Conservation (phyloP, 2,329 filamentous ascomycete species). For the Ustilaginoidea virens region DNA sequence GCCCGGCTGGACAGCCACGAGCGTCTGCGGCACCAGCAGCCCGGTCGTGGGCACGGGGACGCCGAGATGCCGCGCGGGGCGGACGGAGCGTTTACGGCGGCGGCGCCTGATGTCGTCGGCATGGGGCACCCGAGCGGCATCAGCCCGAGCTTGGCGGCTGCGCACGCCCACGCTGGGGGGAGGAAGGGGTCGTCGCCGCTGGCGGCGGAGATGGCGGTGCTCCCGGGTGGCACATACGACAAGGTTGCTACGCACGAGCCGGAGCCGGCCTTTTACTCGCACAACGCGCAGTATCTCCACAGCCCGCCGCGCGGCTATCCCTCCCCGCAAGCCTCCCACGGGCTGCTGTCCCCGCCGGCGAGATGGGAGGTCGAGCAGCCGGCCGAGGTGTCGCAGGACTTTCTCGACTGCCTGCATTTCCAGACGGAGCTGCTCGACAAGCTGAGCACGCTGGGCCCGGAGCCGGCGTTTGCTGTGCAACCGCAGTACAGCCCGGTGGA, state of each 20-base stretch:
- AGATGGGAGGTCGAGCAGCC: constrained; percentile 4
- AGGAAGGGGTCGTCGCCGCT: constrained; percentile 6
- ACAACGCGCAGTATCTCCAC: constrained; percentile 6
- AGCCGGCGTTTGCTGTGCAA: constrained; percentile 4
- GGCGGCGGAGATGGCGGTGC: constrained; percentile 3
- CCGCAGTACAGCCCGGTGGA: constrained; percentile 1
- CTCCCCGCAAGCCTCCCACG: constrained; percentile 6
- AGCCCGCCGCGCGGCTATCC: constrained; percentile 8
- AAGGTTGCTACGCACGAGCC: constrained; percentile 4
- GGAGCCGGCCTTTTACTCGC: constrained; percentile 6
- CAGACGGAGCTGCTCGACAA: constrained; percentile 11
- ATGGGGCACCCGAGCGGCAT: background rate
- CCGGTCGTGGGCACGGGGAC: no score
- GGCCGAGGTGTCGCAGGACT: constrained; percentile 7
- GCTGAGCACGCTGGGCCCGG: constrained; percentile 8
- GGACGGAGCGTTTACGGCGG: no score
- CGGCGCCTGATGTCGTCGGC: background rate
- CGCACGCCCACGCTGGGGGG: background rate
- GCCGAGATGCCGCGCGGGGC: no score
- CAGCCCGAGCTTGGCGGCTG: background rate
- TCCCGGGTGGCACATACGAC: constrained; percentile 7
- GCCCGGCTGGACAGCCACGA: constrained; percentile 15
- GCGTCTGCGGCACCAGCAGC: constrained; percentile 5
- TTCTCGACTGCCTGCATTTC: constrained; percentile 12
- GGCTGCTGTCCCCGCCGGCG: constrained; percentile 8